Evolutionary conservation across 441 rosid genomes (phyloP).

Genomic region (Adansonia madagascariensis): DNA sequence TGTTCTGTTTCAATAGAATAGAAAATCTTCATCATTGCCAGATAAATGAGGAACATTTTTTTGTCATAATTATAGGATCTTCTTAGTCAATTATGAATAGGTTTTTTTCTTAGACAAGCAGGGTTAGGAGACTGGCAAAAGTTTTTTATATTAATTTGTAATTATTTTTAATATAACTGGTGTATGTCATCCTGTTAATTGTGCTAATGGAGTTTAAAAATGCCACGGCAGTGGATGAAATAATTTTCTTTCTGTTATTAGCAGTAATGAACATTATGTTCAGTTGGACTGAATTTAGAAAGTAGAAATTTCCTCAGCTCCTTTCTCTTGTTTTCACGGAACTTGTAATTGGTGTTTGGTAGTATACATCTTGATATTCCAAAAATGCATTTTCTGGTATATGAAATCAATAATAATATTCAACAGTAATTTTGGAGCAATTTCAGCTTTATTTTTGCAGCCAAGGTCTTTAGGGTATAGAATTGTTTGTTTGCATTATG

Average conservation of each 20-base stretch:
- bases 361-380: background rate
- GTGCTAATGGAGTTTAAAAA: too few species aligned
- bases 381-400: background rate
- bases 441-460: background rate
- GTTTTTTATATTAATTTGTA: too few species aligned
- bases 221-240: too few species aligned
- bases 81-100: background rate
- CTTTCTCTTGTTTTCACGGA: background rate
- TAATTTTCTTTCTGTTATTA: too few species aligned
- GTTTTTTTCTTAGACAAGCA: background rate
- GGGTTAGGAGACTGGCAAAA: too few species aligned
- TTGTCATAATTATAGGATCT: background rate
- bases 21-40: slow-evolving; percentile 17
- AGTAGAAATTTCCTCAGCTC: background rate
- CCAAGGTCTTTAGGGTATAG: background rate
- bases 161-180: too few species aligned
- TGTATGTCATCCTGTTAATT: too few species aligned
- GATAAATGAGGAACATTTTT: background rate
- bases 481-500: background rate
- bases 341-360: background rate
- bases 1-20: slow-evolving; percentile 15
- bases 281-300: background rate
- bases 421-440: background rate
- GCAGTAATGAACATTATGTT: background rate
- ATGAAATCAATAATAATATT: background rate